Conservation (phyloP, 768 basidiomycete genomes). For the Russula compacta region DNA sequence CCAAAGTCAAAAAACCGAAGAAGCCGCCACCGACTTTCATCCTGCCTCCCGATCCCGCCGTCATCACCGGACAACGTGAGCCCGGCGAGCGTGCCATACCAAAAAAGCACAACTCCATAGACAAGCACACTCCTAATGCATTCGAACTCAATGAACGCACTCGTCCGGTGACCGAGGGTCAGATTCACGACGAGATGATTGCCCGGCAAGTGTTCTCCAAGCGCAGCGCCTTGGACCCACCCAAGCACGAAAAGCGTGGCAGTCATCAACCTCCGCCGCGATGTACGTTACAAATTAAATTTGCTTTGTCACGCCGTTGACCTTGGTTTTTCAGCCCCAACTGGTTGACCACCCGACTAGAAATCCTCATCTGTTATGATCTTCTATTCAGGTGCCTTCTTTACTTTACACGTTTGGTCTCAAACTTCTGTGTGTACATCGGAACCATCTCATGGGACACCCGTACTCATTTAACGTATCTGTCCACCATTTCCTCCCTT, state of each 20-base stretch:
- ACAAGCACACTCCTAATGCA: neutral
- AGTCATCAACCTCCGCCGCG: neutral
- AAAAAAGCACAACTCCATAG: constrained; percentile 2
- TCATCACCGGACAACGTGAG: constrained; percentile 11
- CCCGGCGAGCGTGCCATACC: constrained; percentile 14
- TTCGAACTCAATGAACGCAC: constrained; percentile 10
- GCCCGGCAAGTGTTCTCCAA: constrained; percentile 12
- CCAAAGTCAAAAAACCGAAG: constrained; percentile 9
- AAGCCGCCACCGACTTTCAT: constrained; percentile 16
- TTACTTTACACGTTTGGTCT: neutral
- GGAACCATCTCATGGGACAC: neutral
- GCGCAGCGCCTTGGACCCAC: constrained; percentile 6
- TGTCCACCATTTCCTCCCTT: neutral
- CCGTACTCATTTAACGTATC: neutral
- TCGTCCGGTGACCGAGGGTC: neutral
- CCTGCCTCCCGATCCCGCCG: constrained; percentile 19
- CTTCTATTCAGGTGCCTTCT: neutral
- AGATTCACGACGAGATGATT: constrained; percentile 7
- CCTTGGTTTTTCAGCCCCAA: constrained; percentile 3
- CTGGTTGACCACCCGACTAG: neutral
- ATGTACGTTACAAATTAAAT: neutral
- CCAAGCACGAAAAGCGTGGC: constrained; percentile 2
- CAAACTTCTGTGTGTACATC: neutral
- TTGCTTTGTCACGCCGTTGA: neutral
- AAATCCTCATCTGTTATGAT: neutral